These are phyloP conservation scores for Pecoramyces ruminantium DNA, from an alignment of 192 early-diverging fungal species.

Conservation along the genomic window DNA sequence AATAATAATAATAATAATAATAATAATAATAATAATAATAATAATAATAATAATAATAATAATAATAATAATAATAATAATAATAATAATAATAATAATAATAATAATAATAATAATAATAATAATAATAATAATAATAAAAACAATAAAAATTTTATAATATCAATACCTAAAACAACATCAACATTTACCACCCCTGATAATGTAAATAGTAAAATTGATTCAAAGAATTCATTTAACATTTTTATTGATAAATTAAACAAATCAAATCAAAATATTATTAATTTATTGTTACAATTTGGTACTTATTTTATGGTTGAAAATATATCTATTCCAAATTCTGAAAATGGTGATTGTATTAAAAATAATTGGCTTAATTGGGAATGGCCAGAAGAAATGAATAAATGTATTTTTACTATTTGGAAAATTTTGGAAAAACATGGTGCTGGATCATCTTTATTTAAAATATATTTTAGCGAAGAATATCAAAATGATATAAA, in stretches of 20 bases:
- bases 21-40: no score
- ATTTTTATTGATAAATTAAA: not conserved
- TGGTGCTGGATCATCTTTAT: not conserved
- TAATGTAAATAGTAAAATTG: no score
- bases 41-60: no score
- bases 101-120: no score
- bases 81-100: no score
- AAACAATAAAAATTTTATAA: no score
- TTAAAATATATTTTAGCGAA: not conserved
- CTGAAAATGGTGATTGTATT: not conserved
- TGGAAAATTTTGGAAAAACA: not conserved
- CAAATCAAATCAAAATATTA: not conserved
- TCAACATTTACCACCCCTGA: no score
- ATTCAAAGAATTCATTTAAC: no score
- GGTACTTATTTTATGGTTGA: not conserved
- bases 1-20: no score
- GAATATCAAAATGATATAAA: not conserved
- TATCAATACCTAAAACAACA: no score
- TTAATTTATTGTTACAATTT: not conserved
- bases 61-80: no score
- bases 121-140: no score
- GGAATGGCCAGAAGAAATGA: not conserved
- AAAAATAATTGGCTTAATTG: not conserved
- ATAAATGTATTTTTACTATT: not conserved
- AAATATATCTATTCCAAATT: not conserved